Evolutionary conservation across 768 basidiomycete genomes (phyloP).

Genomic region (Clavaria fumosa): DNA sequence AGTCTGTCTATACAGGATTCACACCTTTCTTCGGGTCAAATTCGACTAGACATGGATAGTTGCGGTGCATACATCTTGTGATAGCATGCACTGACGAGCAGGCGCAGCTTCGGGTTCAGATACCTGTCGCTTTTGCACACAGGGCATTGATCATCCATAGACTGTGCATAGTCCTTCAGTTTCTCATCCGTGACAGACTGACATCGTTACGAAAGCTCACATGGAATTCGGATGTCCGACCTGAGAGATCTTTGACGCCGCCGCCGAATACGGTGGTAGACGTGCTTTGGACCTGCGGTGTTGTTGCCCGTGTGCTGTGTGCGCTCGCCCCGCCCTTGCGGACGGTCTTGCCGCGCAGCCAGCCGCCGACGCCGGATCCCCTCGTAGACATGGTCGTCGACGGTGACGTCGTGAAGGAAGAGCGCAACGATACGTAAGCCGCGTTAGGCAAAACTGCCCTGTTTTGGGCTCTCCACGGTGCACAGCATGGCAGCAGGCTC

Average conservation of each 20-base stretch:
- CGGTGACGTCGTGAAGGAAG: too few species aligned
- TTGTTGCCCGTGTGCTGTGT: constrained; percentile 41
- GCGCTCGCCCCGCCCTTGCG: constrained; percentile 43
- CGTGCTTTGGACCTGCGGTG: constrained; percentile 52
- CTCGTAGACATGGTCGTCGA: background rate
- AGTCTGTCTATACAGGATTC: constrained; percentile 96
- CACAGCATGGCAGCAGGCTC: constrained; percentile 33
- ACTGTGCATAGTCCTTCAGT: constrained; percentile 24
- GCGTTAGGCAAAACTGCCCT: too few species aligned
- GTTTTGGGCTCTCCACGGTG: too few species aligned
- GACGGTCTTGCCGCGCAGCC: constrained; percentile 64
- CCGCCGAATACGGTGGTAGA: constrained; percentile 65
- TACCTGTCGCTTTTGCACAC: constrained; percentile 96
- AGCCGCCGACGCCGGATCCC: constrained; percentile 27
- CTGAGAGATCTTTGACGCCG: constrained; percentile 76
- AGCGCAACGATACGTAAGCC: too few species aligned
- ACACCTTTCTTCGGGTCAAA: constrained; percentile 42
- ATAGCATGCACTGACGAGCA: constrained; percentile 93
- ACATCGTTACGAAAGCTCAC: constrained; percentile 27
- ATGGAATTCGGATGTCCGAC: constrained; percentile 66
- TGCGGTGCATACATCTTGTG: constrained; percentile 73
- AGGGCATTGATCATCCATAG: constrained; percentile 90
- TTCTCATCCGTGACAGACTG: constrained; percentile 3
- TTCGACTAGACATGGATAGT: constrained; percentile 1
- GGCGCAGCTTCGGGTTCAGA: constrained; percentile 82